Evolutionary conservation across 495 filamentous ascomycete genomes (phyloP).

Genomic region (Evernia prunastri): DNA sequence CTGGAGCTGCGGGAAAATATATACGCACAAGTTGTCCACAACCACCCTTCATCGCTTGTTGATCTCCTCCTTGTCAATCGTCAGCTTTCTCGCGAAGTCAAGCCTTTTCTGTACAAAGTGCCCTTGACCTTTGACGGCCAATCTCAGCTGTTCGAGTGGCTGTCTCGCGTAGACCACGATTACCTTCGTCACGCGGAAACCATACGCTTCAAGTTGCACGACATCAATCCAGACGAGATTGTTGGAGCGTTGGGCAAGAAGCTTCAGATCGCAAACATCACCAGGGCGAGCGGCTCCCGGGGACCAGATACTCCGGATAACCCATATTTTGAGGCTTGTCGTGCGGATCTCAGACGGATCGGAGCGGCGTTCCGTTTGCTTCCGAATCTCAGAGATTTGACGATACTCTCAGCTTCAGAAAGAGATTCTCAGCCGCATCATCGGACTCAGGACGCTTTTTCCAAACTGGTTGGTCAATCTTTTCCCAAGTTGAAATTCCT

Average conservation of each 20-base stretch:
- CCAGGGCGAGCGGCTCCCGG: constrained; percentile 10
- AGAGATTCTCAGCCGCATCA: constrained; percentile 21
- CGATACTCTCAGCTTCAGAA: constrained; percentile 16
- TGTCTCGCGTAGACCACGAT: constrained; percentile 21
- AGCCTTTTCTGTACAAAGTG: constrained; percentile 26
- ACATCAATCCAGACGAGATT: constrained; percentile 26
- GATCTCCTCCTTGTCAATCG: constrained; percentile 20
- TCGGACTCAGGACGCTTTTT: constrained; percentile 20
- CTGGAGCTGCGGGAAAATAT: constrained; percentile 26
- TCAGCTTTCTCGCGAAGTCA: constrained; percentile 24
- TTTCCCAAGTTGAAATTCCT: constrained; percentile 22
- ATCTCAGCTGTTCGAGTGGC: constrained; percentile 24
- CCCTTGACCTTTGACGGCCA: constrained; percentile 26
- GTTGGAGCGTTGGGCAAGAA: constrained; percentile 25
- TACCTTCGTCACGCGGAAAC: constrained; percentile 20
- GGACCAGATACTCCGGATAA: constrained; percentile 18
- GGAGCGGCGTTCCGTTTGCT: constrained; percentile 18
- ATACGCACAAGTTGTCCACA: constrained; percentile 17
- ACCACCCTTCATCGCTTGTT: constrained; percentile 18
- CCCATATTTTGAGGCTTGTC: constrained; percentile 27
- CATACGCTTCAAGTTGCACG: constrained; percentile 24
- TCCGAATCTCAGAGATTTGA: constrained; percentile 22
- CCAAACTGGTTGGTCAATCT: constrained; percentile 20
- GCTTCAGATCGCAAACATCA: constrained; percentile 20
- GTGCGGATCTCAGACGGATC: constrained; percentile 21